phyloP scores from a whole-genome alignment of 352 stramenopile genomes.

The Aphanomyces stellatus region DNA sequence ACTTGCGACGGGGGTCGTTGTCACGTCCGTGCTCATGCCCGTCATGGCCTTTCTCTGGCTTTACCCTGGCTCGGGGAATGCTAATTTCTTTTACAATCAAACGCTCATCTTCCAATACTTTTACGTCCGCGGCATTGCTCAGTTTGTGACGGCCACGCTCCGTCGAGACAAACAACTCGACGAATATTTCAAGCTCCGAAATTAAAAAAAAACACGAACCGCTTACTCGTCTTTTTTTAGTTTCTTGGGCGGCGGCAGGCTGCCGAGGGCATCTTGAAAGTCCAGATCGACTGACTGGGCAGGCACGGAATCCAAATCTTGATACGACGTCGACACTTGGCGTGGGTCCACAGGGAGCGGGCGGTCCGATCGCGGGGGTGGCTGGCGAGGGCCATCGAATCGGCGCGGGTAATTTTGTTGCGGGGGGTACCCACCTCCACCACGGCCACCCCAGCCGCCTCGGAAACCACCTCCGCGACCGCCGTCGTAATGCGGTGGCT shows the following conservation, averaged over 20 bases:
- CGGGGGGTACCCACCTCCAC: constrained; percentile 28
- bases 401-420: constrained; percentile 41
- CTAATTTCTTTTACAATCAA: constrained; percentile 88
- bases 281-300: constrained; percentile 78
- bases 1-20: constrained; percentile 54
- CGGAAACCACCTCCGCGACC: constrained; percentile 38
- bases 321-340: constrained; percentile 75
- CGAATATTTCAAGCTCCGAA: constrained; percentile 30
- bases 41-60: constrained; percentile 86
- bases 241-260: constrained; percentile 75
- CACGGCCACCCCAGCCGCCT: constrained; percentile 42
- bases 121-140: constrained; percentile 60
- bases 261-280: constrained; percentile 68
- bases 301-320: constrained; percentile 74
- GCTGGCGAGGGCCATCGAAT: constrained; percentile 25
- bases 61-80: constrained; percentile 73
- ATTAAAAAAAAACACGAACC: not conserved
- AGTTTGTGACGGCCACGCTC: constrained; percentile 71
- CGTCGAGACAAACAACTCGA: constrained; percentile 76
- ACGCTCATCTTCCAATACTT: constrained; percentile 84
- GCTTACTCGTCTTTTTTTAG: constrained; percentile 42
- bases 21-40: constrained; percentile 63
- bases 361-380: constrained; percentile 39
- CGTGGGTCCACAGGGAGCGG: constrained; percentile 70
- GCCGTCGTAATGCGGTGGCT: constrained; percentile 22